Evolutionary conservation across 768 basidiomycete genomes (phyloP).

Genomic region (Tylopilus sp.): DNA sequence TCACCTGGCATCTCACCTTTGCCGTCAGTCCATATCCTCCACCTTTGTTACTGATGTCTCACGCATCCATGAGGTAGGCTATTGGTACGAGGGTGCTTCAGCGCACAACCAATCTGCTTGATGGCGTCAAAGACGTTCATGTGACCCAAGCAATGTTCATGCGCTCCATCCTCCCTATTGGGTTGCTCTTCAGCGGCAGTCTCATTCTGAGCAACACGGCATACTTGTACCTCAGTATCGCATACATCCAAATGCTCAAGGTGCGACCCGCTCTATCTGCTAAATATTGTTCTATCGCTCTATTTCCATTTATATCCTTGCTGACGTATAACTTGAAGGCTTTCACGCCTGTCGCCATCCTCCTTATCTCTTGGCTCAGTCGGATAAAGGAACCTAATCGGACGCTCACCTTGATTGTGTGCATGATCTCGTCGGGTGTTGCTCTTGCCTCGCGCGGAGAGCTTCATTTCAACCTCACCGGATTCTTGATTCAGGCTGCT

Average conservation of each 20-base stretch:
- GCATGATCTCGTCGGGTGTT: constrained; percentile 89
- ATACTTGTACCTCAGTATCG: constrained; percentile 86
- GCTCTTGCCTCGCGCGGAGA: constrained; percentile 90
- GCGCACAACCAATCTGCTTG: constrained; percentile 76
- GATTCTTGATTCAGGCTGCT: constrained; percentile 84
- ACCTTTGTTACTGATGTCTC: neutral
- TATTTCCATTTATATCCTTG: neutral
- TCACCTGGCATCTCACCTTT: constrained; percentile 79
- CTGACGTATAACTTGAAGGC: constrained; percentile 48
- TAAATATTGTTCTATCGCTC: neutral
- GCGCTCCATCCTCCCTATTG: constrained; percentile 89
- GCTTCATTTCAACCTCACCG: constrained; percentile 76
- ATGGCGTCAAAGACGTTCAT: constrained; percentile 73
- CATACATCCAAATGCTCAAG: constrained; percentile 98
- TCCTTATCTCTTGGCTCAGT: constrained; percentile 90
- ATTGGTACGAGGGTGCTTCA: constrained; percentile 85
- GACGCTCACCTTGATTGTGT: constrained; percentile 76
- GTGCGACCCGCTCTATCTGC: constrained; percentile 33
- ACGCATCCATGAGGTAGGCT: constrained; percentile 39
- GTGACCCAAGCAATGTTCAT: constrained; percentile 78
- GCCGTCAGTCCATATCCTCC: constrained; percentile 42
- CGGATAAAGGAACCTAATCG: constrained; percentile 85
- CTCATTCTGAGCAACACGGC: constrained; percentile 91
- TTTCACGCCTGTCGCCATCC: constrained; percentile 84
- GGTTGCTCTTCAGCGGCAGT: constrained; percentile 88